A percentile compares a stretch with the other conserved stretches of the same genome.
Evolutionary conservation across 208 protist genomes (phyloP).

Genomic region (Endotrypanum monterogeii): DNA sequence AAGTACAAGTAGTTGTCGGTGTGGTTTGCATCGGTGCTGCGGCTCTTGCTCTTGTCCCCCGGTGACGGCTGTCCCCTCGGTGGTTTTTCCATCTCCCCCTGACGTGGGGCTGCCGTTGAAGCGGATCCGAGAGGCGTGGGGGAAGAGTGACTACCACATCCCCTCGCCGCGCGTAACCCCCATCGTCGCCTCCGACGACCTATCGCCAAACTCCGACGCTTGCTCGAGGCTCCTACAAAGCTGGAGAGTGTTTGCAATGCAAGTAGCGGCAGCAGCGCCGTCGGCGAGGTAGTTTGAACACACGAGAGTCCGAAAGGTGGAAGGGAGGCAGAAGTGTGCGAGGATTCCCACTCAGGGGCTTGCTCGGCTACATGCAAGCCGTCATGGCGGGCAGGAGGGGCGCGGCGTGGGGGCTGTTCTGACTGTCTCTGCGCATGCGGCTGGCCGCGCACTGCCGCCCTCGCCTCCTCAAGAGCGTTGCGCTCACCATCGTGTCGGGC

Average conservation of each 20-base stretch:
- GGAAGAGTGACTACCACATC: not conserved
- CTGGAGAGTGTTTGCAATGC: constrained; percentile 10
- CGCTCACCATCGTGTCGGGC: not conserved
- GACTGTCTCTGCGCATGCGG: not conserved
- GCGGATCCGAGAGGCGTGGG: not conserved
- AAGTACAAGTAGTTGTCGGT: constrained; percentile 10
- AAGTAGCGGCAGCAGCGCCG: constrained; percentile 8
- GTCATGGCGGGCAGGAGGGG: not conserved
- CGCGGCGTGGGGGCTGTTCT: not conserved
- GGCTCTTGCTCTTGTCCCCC: not conserved
- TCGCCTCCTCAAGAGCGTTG: constrained; percentile 8
- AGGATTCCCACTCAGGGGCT: not conserved
- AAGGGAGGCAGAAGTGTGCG: not conserved
- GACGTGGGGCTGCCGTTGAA: not conserved
- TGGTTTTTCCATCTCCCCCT: not conserved
- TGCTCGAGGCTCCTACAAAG: constrained; percentile 11
- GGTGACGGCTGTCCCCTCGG: not conserved
- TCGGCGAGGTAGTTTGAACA: constrained; percentile 1
- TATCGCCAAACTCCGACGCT: constrained; percentile 2
- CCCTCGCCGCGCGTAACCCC: not conserved
- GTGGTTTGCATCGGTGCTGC: not conserved
- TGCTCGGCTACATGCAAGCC: not conserved
- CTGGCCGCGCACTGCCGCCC: not conserved
- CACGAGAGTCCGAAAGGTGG: not conserved
- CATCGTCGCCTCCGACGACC: constrained; percentile 10